Base-by-base conservation (phyloP, 441 rosid genomes). In the Bruguiera hainesii region DNA sequence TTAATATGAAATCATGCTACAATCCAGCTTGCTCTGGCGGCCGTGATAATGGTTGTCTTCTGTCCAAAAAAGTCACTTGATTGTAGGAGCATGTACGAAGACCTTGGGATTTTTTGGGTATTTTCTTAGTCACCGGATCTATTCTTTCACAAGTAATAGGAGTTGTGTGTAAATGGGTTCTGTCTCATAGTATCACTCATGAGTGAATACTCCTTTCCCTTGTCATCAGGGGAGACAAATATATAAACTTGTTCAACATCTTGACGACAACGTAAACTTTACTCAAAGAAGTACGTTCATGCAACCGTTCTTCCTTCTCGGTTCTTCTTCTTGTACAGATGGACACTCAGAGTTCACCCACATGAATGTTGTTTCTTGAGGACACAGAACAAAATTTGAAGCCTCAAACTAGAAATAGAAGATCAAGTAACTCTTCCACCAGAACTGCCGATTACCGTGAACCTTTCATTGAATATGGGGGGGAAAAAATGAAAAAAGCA, bases 1-100 rank as follows among this genome's bases (percentile, higher is more conserved):
- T 84, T 6, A 79, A 55, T 23, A 55, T 55, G 28, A 55, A 68
- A 31, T 78, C 92, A 3, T 90, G 96, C 72, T 87, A 84, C 56
- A 75, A 77, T 7, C 83, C 86, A 19, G 64, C 80, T 23, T 74
- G 87, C 70, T 13, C 69, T 18, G 78, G 78, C 65, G 67, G 59
- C 3, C 81, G 73, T 6, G 62, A 81, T 48, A 59, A 71, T 9
- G 30, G 80, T 16, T 66, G 61, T 56, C 77, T 81, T 52, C 78
- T 81, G 33, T 20, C 76, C 10, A 82, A 77, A 55, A 15, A 79
- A 61, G 67, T 52, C 23, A 53, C 64, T 39, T 66, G 63, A 72
- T 37, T 66, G 57, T n/a, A 63, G 53, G 63, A 57, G 61, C 3
- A 51, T 46, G 31, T 19, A 28, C 51, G 35, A 25, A 49, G 8